Base-by-base conservation (phyloP, 139 green algal species). In the Dunaliella sp. region DNA sequence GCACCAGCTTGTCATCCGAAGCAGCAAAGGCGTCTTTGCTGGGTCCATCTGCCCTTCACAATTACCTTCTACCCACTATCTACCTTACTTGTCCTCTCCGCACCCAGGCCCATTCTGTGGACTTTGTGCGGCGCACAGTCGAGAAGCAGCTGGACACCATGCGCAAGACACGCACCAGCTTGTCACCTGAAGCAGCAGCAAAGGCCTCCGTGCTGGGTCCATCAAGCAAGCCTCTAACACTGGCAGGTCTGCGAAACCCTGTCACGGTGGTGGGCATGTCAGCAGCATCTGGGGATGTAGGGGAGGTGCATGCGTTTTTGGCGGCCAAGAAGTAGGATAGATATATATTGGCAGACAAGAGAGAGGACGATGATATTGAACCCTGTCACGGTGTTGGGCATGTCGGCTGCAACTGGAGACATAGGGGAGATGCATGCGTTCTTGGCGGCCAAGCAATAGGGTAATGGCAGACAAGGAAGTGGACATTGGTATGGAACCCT, bases 81-180 rank as follows among this genome's bases (percentile, higher is more conserved):
- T n/a, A n/a, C n/a, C n/a, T n/a, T n/a, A n/a, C n/a, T n/a, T n/a
- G n/a, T 30, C 58, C 73, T 36, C 22, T 12, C 73, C 7, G 73
- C 22, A 25, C 57, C 1, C 86, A 95, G 72, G 96, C 96, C 2
- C 95, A 98, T 90, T 94, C 94, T 0, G 87, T 96, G 30, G 95
- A 98, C 0, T 99, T 98, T 80, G 93, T 98, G 0, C 83, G 93
- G 1, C 96, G 96, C 86, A 94, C 93, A 7, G 89, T 99, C 30
- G 96, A 99, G 87, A 93, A 93, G 85, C 96, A 99, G 88, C 89
- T 99, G 26, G 93, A 96, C 81, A 86, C 86, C n/a, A 92, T 97
- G 90, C 91, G 93, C 79, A 93, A 91, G 79, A 96, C 93, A 24
- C 90, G 92, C n/a, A 83, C 88, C 57, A 88, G 90, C 33, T 73